phyloP scores from a whole-genome alignment of 257 asterid genomes.

The Cinchona pubescens region DNA sequence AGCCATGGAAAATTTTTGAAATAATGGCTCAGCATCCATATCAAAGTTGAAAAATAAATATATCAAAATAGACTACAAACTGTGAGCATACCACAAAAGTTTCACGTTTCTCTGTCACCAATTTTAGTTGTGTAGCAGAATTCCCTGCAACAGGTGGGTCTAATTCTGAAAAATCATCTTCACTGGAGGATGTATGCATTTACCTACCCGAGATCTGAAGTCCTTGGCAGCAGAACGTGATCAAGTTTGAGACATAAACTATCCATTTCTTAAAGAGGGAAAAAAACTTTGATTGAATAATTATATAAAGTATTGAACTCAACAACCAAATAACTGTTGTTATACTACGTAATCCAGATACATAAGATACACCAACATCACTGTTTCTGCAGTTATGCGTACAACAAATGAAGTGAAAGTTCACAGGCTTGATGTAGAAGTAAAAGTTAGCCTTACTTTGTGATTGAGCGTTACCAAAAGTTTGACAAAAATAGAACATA shows the following conservation, averaged over 20 bases:
- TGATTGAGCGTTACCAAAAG: too few species aligned
- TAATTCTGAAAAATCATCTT: constrained; percentile 49
- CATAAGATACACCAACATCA: too few species aligned
- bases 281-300: background rate
- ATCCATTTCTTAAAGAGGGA: background rate
- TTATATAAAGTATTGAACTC: background rate
- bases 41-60: background rate
- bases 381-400: too few species aligned
- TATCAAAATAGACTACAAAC: background rate
- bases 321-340: background rate
- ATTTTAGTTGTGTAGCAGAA: constrained; percentile 22
- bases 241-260: constrained; percentile 15
- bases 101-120: constrained; percentile 38
- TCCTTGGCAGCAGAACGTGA: constrained; percentile 35
- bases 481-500: background rate
- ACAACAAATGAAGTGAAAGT: too few species aligned
- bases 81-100: constrained; percentile 27
- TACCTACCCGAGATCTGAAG: constrained; percentile 28
- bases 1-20: background rate
- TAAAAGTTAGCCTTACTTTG: background rate
- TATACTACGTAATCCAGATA: background rate
- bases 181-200: constrained; percentile 24
- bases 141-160: constrained; percentile 33
- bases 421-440: background rate
- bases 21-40: background rate